phyloP scores from a whole-genome alignment of 305 asterid genomes.

The Salvia sclarea region DNA sequence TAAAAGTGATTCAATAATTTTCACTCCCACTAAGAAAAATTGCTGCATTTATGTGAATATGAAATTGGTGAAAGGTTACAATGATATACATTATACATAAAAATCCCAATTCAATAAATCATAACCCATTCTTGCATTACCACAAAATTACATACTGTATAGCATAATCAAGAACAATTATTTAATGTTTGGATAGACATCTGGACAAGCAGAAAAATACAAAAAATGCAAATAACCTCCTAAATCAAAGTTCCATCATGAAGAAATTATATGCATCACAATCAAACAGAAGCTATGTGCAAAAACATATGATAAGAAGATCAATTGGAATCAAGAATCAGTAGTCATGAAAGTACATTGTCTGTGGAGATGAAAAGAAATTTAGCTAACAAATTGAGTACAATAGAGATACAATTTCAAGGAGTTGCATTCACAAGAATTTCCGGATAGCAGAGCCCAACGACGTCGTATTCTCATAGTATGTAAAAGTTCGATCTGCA shows the following conservation, averaged over 20 bases:
- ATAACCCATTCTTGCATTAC: not conserved
- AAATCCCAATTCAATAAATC: not conserved
- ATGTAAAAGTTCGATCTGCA: slow-evolving; percentile 39
- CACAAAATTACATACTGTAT: not conserved
- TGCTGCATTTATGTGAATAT: no score
- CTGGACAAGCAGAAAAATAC: slow-evolving; percentile 19
- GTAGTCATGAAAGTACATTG: not conserved
- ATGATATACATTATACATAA: no score
- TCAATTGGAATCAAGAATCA: not conserved
- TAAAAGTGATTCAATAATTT: not conserved
- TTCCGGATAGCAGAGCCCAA: slow-evolving; percentile 15
- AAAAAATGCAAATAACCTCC: slow-evolving; percentile 1
- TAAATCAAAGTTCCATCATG: not conserved
- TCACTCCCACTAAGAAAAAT: no score
- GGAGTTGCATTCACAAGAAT: slow-evolving; percentile 33
- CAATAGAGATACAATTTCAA: not conserved
- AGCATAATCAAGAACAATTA: no score
- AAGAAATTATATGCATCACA: not conserved
- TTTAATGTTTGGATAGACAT: slow-evolving; percentile 19
- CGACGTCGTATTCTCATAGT: slow-evolving; percentile 28
- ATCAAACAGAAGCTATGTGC: not conserved
- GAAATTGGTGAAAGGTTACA: no score
- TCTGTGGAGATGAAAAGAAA: not conserved
- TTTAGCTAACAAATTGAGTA: not conserved
- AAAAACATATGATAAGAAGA: not conserved